A percentile compares a stretch with the other conserved stretches of the same genome.
phyloP scores from a whole-genome alignment of 495 filamentous ascomycete species.

The Hypoxylon fragiforme region DNA sequence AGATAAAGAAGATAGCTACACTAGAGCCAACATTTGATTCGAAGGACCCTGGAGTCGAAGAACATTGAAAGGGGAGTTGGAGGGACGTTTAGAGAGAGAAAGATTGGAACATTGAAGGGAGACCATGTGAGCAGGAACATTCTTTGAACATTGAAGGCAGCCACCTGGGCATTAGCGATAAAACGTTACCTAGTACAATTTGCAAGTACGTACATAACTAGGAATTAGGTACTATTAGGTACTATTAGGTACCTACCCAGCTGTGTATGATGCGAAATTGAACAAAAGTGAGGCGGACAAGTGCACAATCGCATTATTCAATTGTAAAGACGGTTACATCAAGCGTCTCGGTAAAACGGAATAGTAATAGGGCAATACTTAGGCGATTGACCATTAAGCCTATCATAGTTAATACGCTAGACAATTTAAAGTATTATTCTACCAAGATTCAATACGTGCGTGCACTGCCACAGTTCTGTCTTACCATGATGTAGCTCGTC shows the following conservation, averaged over 20 bases:
- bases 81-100: background rate
- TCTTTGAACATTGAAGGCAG: background rate
- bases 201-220: too few species aligned
- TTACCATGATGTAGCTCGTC: background rate
- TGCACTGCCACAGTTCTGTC: slow-evolving; percentile 24
- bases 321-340: background rate
- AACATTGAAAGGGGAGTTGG: background rate
- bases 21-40: background rate
- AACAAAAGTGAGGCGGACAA: slow-evolving; percentile 42
- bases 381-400: background rate
- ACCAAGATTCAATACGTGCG: background rate
- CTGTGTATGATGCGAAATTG: slow-evolving; percentile 2
- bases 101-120: slow-evolving; percentile 6
- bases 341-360: background rate
- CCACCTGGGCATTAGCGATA: background rate
- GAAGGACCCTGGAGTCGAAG: background rate
- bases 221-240: too few species aligned
- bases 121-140: slow-evolving; percentile 7
- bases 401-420: background rate
- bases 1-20: slow-evolving; percentile 8
- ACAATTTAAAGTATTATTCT: too few species aligned
- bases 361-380: slow-evolving; percentile 15
- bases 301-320: slow-evolving; percentile 3
- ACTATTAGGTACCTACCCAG: too few species aligned
- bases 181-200: too few species aligned